Evolutionary conservation across 163 green algal species (phyloP), one percentile per base, ranked within the genome.

Genomic region (Chlamydomonas reinhardtii): DNA sequence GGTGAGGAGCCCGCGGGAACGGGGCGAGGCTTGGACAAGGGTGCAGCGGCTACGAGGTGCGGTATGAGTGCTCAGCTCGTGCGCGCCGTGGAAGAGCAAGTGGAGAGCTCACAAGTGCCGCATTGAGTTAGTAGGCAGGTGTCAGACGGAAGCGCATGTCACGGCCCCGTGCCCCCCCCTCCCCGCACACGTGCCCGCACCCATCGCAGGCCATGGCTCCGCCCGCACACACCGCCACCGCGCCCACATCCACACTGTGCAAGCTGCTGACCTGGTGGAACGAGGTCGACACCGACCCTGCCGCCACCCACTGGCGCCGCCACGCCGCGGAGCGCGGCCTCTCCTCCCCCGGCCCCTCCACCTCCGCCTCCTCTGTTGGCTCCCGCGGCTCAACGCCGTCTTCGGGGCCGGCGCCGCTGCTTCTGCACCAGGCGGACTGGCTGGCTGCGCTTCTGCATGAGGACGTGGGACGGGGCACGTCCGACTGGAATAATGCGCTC

Each of bases 401-500:
- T 4, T 27, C 52, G 59, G 29, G 31, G 29, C 77, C 48, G 37
- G 39, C 29, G 31, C 82, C 86, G 27, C 34, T 78, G 64, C 77
- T 94, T 20, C 77, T 92, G 73, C 91, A 94, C 73, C 91, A 94
- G 66, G 95, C 95, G 11, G 96, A 98, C 87, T 98, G 95, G 95
- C 75, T 98, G 76, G 95, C 95, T 2, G 95, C 83, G 29, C 86
- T 97, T 54, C 88, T 98, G 74, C 94, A 98, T 76, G 92, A 92
- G 52, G 35, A 39, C n/a, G n/a, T 43, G 48, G 31, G 39, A 70
- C 85, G 54, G 69, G 54, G 62, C 37, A 81, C 91, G n/a, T 94
- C 91, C 17, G 97, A 99, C 90, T 98, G 94, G 88, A 98, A 98
- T 93, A 98, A 98, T 82, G 93, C 94, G 3, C 92, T 99, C 31